These are phyloP conservation scores for Dryas integrifolia DNA, from an alignment of 331 rosid genomes.

Conservation along the genomic window DNA sequence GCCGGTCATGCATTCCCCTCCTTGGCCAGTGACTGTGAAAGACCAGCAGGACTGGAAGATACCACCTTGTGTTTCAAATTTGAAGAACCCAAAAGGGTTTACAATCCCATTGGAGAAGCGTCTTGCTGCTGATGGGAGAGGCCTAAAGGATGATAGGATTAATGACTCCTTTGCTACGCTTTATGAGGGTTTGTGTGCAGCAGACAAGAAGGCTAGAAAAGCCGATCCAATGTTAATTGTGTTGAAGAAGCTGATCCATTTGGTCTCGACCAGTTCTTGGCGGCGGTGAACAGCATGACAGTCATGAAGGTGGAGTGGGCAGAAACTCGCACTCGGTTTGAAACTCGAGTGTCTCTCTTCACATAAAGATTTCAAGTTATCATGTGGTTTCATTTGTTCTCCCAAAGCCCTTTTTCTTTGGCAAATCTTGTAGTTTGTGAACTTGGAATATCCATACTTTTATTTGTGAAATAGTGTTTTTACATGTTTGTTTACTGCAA, in stretches of 20 bases:
- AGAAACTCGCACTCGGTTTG: no score
- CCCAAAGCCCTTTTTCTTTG: no score
- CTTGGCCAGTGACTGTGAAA: constrained; percentile 77
- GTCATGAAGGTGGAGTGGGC: constrained; percentile 45
- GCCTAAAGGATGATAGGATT: constrained; percentile 83
- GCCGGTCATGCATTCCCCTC: constrained; percentile 92
- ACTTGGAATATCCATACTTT: no score
- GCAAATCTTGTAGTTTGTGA: no score
- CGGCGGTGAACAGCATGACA: constrained; percentile 69
- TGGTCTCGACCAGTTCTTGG: constrained; percentile 81
- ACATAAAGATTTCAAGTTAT: no score
- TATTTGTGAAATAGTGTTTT: no score
- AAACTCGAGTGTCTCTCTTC: no score
- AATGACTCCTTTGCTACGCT: constrained; percentile 80
- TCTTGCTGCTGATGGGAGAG: constrained; percentile 83
- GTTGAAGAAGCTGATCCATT: constrained; percentile 84
- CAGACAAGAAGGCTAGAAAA: constrained; percentile 92
- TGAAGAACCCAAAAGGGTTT: constrained; percentile 95
- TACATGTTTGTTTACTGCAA: no score
- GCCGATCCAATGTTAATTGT: constrained; percentile 73
- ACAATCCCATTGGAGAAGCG: constrained; percentile 86
- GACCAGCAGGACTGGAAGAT: constrained; percentile 97
- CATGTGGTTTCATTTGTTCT: no score
- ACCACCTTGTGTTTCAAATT: constrained; percentile 84
- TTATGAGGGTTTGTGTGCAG: constrained; percentile 68